Base-by-base conservation (phyloP, 2,329 filamentous ascomycete genomes). In the Delphinella strobiligena region DNA sequence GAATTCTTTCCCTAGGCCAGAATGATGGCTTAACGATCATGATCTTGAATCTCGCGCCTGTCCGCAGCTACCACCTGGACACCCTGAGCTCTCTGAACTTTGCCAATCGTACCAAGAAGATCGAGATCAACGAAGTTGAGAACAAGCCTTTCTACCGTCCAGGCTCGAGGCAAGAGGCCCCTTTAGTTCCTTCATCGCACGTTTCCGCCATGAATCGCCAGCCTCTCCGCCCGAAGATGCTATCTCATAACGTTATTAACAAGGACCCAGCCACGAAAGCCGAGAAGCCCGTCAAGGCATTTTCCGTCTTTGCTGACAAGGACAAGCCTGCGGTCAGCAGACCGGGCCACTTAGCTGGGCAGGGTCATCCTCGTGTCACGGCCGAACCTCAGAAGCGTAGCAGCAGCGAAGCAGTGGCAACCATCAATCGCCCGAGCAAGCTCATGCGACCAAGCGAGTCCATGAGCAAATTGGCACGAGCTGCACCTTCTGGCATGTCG, bases 11-110 rank as follows among this genome's bases (percentile, higher is more conserved):
- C 0, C 64, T 96, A 7, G 89, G 89, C 2, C 89, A 95, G 63
- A 95, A 96, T 63, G 86, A 93, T 48, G 89, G 91, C 37, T 77
- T 94, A 49, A 95, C 88, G 0, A 75, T 96, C 54, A 96, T 96
- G 91, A 91, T 96, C 43, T 69, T 96, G 29, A 96, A 96, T 54
- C 73, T 96, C 2, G 85, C 89, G 0, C 88, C 91, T 0, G 72
- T 93, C n/a, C 78, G 84, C 46, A 87, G 84, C 50, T 96, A 93
- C 56, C 89, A 96, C 54, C 72, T 94, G 30, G 89, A 96, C 57
- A 95, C 89, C 0, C 70, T 95, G 4, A 93, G 85, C 61, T 94
- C 88, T 46, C 67, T 96, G 38, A 95, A 94, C 55, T 91, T 96
- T 54, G 91, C 88, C 53, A 95, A 91, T 37, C 75, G 89, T 9